Evolutionary conservation across 805 yeast species (phyloP).

Genomic region (Nakazawaea laoshanensis): DNA sequence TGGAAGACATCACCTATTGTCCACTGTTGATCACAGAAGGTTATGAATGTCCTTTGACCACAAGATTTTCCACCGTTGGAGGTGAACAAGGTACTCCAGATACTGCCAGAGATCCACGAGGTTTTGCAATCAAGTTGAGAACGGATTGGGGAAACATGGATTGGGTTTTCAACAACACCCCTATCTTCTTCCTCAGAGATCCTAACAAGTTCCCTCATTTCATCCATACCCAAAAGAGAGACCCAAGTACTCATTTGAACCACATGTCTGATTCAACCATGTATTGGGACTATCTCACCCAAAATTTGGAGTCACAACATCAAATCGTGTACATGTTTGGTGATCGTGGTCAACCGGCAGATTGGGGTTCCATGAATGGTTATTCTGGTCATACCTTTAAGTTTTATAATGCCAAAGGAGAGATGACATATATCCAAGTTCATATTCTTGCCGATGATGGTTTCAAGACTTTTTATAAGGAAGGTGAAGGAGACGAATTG

Average conservation of each 20-base stretch:
- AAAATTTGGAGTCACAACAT: slow-evolving; percentile 49
- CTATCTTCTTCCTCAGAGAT: slow-evolving; percentile 56
- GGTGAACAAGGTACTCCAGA: slow-evolving; percentile 65
- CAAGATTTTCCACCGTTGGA: slow-evolving; percentile 60
- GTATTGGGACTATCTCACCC: slow-evolving; percentile 50
- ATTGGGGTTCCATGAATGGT: slow-evolving; percentile 50
- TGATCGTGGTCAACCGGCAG: slow-evolving; percentile 51
- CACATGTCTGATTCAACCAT: slow-evolving; percentile 35
- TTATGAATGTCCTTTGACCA: slow-evolving; percentile 31
- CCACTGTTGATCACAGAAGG: slow-evolving; percentile 32
- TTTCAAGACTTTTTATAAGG: slow-evolving; percentile 31
- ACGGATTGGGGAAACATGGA: slow-evolving; percentile 64
- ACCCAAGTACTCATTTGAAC: slow-evolving; percentile 53
- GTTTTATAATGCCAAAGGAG: slow-evolving; percentile 42
- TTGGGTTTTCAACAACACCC: slow-evolving; percentile 71
- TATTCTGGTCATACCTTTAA: slow-evolving; percentile 62
- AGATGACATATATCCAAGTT: slow-evolving; percentile 46
- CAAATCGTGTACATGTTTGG: slow-evolving; percentile 51
- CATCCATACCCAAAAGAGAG: slow-evolving; percentile 64
- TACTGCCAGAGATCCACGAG: slow-evolving; percentile 63
- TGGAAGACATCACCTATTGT: slow-evolving; percentile 40
- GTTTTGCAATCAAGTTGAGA: slow-evolving; percentile 56
- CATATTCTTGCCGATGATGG: slow-evolving; percentile 47
- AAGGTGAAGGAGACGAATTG: slow-evolving; percentile 33
- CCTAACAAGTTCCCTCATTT: slow-evolving; percentile 57